Evolutionary conservation across 2,329 filamentous ascomycete genomes (phyloP), one percentile per base, ranked within the genome.

Genomic region (Microsporum ferrugineum): DNA sequence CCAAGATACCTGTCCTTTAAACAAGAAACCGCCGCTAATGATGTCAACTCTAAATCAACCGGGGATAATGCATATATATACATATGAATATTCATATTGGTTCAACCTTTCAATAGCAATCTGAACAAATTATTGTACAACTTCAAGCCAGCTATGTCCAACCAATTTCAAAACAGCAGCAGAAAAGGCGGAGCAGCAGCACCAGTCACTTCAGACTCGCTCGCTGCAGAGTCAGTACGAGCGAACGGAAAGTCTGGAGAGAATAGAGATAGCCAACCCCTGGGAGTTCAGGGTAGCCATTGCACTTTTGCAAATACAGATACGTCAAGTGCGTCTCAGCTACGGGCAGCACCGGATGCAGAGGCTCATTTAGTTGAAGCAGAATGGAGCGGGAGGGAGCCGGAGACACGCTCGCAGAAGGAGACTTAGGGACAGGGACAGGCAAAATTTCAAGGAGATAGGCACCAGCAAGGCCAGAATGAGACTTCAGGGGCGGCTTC

Each of bases 161-260:
- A 83, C 69, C 77, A 79, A 59, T 69, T 71, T 62, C 71, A 76
- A 55, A 69, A 68, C 41, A 73, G 81, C 55, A 78, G 82, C 33
- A 80, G 79, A 62, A 71, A 76, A 14, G 33, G 36, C 29, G 89
- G 94, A 72, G 76, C 79, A 12, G 77, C 86, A 3, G 89, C 89
- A 59, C 68, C 78, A 31, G 80, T 92, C 1, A 75, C 81, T 51
- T 77, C 80, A 12, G 88, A 87, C 73, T 92, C 88, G 5, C 84
- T 95, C 3, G 89, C 89, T 8, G 86, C 84, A 62, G 86, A 92
- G 68, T 94, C 88, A 0, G 74, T 84, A 62, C 75, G 78, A 55
- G 66, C 76, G 27, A 80, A 80, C 61, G 88, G 87, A 65, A 76
- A 72, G 10, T 89, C 88, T 67, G 76, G 80, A 45, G 71, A 79